Evolutionary conservation across 192 early-diverging fungal genomes (phyloP), one percentile per base, ranked within the genome.

Genomic region (Coemansia sp.): DNA sequence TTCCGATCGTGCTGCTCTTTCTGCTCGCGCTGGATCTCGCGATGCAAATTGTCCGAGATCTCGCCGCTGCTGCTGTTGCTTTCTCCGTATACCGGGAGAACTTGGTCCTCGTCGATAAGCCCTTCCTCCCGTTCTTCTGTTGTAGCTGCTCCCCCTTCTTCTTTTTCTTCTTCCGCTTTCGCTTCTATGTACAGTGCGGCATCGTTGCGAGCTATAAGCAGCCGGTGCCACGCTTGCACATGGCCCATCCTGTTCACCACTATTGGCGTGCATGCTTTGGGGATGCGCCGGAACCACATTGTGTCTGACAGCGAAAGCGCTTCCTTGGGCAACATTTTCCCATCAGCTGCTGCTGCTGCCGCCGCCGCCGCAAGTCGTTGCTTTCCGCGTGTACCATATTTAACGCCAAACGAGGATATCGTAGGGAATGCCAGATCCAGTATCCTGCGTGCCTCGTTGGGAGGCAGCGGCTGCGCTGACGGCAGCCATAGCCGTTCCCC

Each of bases 11-110:
- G 40, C 4, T 33, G 36, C 11, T 67, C 65, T 0, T 33, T 29
- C 15, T 52, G 60, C 62, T 74, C 71, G n/a, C 22, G 15, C 5
- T 40, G 50, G 35, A 75, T 66, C 42, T 74, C 74, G 23, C 71
- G 71, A 38, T 41, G 20, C 20, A 74, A 32, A 14, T 42, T n/a
- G 19, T 71, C 77, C 0, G 72, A 70, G 4, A 62, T n/a, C 42
- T 53, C 77, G 8, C 46, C 66, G 6, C 55, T 62, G 29, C 67
- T 25, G 49, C 45, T 48, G 45, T 19, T 48, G 5, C 74, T 79
- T 15, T 84, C 81, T 20, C 85, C 83, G 36, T 82, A 85, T 15
- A 68, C 35, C 0, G 81, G 81, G 25, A 87, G 61, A 1, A 72
- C 66, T 7, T 55, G 20, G 41, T 81, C 67, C 0, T 57, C 70